These are phyloP conservation scores for Coniochaeta sp. DNA, from an alignment of 2,329 filamentous ascomycete species.

Conservation along the genomic window DNA sequence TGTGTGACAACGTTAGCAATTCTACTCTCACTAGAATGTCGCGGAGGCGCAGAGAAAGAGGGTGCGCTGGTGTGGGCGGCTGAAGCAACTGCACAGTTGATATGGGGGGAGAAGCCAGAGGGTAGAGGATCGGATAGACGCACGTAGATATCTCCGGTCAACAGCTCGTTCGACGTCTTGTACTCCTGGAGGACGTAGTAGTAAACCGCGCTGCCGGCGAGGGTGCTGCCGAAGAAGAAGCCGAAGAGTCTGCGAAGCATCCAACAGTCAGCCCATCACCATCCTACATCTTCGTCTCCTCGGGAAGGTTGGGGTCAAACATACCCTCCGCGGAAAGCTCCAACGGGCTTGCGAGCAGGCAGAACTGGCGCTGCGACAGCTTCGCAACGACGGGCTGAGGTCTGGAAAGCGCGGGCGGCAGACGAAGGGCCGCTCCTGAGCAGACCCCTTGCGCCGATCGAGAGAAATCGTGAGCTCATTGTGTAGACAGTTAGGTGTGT, in stretches of 20 bases:
- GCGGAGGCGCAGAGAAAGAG: constrained; percentile 5
- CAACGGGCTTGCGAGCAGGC: constrained; percentile 51
- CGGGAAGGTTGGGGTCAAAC: constrained; percentile 22
- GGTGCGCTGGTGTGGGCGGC: constrained; percentile 14
- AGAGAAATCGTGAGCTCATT: constrained; percentile 42
- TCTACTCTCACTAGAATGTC: not conserved
- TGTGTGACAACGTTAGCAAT: not conserved
- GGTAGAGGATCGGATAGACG: constrained; percentile 38
- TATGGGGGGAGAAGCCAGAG: not conserved
- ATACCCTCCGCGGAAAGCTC: constrained; percentile 56
- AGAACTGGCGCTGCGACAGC: constrained; percentile 35
- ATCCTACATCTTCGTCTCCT: too few relatives aligned
- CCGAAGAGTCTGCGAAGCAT: constrained; percentile 92
- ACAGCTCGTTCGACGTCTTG: constrained; percentile 83
- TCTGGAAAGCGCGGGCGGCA: constrained; percentile 40
- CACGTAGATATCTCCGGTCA: constrained; percentile 95
- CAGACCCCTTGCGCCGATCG: constrained; percentile 27
- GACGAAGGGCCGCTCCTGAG: constrained; percentile 22
- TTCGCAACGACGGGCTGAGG: constrained; percentile 36
- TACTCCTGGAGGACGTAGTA: constrained; percentile 93
- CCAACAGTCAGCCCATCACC: too few relatives aligned
- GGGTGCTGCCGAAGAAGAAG: constrained; percentile 78
- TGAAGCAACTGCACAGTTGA: not conserved
- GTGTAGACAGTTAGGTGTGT: constrained; percentile 7
- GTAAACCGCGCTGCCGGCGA: constrained; percentile 77